Evolutionary conservation across 495 filamentous ascomycete genomes (phyloP).

Genomic region (Thermothielavioides terrestris): DNA sequence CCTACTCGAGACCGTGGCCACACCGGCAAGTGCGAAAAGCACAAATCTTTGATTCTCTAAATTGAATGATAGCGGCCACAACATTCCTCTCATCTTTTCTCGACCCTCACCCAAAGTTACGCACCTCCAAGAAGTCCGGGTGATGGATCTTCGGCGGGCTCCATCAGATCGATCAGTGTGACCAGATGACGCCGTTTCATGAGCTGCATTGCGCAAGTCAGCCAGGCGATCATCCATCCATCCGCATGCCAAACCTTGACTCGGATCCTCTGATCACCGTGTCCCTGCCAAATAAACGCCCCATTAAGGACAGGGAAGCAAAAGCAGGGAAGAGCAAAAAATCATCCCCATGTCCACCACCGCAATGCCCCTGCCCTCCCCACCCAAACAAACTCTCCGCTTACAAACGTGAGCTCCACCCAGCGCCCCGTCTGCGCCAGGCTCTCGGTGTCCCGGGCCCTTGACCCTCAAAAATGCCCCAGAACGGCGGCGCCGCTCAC

Average conservation of each 20-base stretch:
- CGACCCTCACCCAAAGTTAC: slow-evolving; percentile 1
- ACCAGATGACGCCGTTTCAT: slow-evolving; percentile 4
- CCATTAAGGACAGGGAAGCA: no score
- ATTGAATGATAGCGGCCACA: not conserved
- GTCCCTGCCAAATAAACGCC: not conserved
- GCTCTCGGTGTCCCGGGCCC: slow-evolving; percentile 21
- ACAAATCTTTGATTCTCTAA: not conserved
- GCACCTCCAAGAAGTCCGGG: not conserved
- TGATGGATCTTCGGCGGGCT: not conserved
- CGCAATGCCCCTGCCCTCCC: slow-evolving; percentile 28
- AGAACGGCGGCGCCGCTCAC: not conserved
- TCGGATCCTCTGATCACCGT: not conserved
- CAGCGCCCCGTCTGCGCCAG: slow-evolving; percentile 25
- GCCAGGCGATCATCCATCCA: not conserved
- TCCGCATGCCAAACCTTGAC: not conserved
- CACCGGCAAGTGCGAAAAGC: not conserved
- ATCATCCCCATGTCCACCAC: slow-evolving; percentile 45
- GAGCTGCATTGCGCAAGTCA: not conserved
- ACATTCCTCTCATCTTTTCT: not conserved
- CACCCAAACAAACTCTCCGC: slow-evolving; percentile 33
- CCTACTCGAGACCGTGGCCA: no score
- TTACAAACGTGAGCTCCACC: slow-evolving; percentile 26
- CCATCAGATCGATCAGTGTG: not conserved
- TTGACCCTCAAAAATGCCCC: slow-evolving; percentile 9
- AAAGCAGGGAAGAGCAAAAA: slow-evolving; percentile 1